These are phyloP conservation scores for Tephrocybe sp. DNA, from an alignment of 768 basidiomycete species.

Conservation along the genomic window DNA sequence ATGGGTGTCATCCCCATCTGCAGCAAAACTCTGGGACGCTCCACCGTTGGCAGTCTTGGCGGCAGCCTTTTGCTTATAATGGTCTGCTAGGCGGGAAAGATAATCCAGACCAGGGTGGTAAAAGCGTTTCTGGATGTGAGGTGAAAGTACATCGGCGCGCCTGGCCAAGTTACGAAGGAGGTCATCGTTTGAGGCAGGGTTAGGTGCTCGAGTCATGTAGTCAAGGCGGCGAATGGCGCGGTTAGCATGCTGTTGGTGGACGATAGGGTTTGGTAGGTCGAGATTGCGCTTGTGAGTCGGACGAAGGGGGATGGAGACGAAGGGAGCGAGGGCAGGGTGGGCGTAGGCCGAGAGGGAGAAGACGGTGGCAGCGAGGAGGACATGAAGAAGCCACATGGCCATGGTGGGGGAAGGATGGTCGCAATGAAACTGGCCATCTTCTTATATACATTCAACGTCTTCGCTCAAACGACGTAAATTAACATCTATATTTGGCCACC, in stretches of 20 bases:
- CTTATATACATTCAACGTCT: neutral
- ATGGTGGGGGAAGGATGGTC: slow-evolving; percentile 2
- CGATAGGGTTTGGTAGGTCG: slow-evolving; percentile 14
- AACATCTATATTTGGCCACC: too few relatives aligned
- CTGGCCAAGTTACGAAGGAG: slow-evolving; percentile 37
- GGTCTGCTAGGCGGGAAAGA: slow-evolving; percentile 4
- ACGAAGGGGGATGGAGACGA: slow-evolving; percentile 20
- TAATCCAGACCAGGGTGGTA: slow-evolving; percentile 6
- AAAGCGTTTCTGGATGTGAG: slow-evolving; percentile 21
- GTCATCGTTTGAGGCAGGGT: slow-evolving; percentile 30
- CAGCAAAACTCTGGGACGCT: slow-evolving; percentile 5
- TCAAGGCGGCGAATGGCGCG: slow-evolving; percentile 52
- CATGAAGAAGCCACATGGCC: slow-evolving; percentile 15
- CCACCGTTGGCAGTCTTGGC: neutral
- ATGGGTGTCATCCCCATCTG: slow-evolving; percentile 16
- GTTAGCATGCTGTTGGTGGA: slow-evolving; percentile 61
- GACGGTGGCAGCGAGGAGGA: slow-evolving; percentile 5
- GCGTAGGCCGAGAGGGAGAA: slow-evolving; percentile 7
- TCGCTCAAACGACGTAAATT: too few relatives aligned
- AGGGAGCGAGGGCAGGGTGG: slow-evolving; percentile 8
- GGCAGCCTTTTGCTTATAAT: neutral
- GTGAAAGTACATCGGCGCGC: slow-evolving; percentile 34
- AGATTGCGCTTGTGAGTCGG: slow-evolving; percentile 6
- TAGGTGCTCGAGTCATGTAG: slow-evolving; percentile 49
- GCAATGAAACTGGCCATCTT: neutral